Conservation (phyloP, 2,329 filamentous ascomycete genomes). For the Amphichorda felina region DNA sequence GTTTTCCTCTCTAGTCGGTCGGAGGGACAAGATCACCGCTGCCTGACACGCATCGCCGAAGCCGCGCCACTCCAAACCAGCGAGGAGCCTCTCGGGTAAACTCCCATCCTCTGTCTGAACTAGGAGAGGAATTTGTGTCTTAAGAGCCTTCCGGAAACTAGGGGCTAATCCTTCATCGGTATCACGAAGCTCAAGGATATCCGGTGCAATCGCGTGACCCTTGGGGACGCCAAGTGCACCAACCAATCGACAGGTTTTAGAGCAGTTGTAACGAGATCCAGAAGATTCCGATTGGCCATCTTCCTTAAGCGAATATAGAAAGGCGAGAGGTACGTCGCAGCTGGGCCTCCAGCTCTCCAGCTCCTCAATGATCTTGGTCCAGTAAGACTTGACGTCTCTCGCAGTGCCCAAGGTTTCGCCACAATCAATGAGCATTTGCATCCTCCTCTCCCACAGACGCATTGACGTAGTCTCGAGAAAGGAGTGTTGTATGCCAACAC, state of each 20-base stretch:
- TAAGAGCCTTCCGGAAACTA: constrained; percentile 25
- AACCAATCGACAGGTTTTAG: constrained; percentile 27
- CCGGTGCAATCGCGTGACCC: constrained; percentile 27
- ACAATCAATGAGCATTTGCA: constrained; percentile 36
- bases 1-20: constrained; percentile 51
- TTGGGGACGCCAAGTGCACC: constrained; percentile 33
- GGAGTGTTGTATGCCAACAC: constrained; percentile 33
- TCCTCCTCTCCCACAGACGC: constrained; percentile 34
- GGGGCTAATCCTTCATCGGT: constrained; percentile 23
- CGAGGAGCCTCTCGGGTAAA: constrained; percentile 43
- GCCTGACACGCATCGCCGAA: constrained; percentile 54
- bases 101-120: constrained; percentile 35
- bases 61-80: constrained; percentile 48
- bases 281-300: constrained; percentile 17
- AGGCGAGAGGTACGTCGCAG: constrained; percentile 37
- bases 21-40: constrained; percentile 58
- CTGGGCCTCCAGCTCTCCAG: constrained; percentile 28
- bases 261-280: constrained; percentile 15
- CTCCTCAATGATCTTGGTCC: constrained; percentile 30
- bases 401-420: constrained; percentile 30
- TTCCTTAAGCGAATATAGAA: constrained; percentile 36
- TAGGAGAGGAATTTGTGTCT: constrained; percentile 23
- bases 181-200: constrained; percentile 20
- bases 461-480: constrained; percentile 33
- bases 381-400: constrained; percentile 33